These are phyloP conservation scores for Somion occarium DNA, from an alignment of 1,284 basidiomycete species.

Conservation along the genomic window DNA sequence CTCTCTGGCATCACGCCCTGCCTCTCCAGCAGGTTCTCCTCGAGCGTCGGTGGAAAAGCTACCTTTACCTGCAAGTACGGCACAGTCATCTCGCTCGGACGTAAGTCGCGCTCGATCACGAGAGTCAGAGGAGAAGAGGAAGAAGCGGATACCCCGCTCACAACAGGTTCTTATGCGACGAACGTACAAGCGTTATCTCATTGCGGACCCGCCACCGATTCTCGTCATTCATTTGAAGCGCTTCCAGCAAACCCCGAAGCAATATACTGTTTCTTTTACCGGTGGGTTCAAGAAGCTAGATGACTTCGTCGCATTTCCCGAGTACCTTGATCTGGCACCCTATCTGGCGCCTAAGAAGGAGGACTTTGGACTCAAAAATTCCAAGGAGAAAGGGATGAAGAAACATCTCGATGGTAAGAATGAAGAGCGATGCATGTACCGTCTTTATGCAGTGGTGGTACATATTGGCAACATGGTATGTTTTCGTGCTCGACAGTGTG, in stretches of 20 bases:
- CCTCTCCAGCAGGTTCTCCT: conserved; percentile 31
- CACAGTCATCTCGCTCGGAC: not conserved
- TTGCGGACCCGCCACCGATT: conserved; percentile 81
- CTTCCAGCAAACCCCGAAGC: conserved; percentile 73
- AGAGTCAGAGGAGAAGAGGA: not conserved
- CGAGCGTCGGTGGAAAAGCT: conserved; percentile 24
- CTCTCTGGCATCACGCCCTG: conserved; percentile 38
- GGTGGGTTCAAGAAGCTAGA: conserved; percentile 81
- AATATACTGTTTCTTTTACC: conserved; percentile 49
- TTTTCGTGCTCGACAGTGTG: conserved; percentile 4
- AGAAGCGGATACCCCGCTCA: conserved; percentile 32
- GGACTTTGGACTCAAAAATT: conserved; percentile 52
- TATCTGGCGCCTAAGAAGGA: conserved; percentile 82
- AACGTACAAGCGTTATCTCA: conserved; percentile 92
- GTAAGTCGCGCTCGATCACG: conserved; percentile 1
- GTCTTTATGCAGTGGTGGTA: conserved; percentile 82
- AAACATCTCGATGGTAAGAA: conserved; percentile 28
- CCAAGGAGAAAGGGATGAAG: conserved; percentile 24
- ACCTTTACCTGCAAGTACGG: not conserved
- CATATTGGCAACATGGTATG: conserved; percentile 86
- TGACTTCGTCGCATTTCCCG: conserved; percentile 85
- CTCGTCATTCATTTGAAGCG: conserved; percentile 92
- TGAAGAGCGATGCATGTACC: conserved; percentile 60
- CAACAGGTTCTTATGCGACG: conserved; percentile 73
- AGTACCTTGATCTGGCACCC: conserved; percentile 78